Base-by-base conservation (phyloP, 129 eudicot genomes). In the Calendula officinalis region DNA sequence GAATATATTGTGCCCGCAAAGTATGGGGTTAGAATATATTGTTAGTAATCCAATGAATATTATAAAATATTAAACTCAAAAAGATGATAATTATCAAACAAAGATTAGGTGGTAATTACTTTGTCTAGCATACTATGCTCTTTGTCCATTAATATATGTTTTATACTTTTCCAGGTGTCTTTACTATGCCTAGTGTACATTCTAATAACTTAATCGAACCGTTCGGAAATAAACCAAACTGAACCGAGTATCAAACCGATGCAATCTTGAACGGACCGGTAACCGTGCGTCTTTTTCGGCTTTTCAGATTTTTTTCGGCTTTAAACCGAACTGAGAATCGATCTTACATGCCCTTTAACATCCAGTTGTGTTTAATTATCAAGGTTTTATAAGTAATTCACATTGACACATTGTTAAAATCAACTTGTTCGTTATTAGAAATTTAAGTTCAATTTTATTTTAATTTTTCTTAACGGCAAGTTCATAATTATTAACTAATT, bases 21-120 rank as follows among this genome's bases (percentile, higher is more conserved):
- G 67, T 22, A 61, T 61, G 41, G 53, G 43, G 15, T 61, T 4
- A 17, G 16, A 17, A 22, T 41, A 40, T 39, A 9, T 39, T 0
- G 4, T 60, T 60, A 14, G 8, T 14, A 60, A 15, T 60, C 10
- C 4, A 8, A 37, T 6, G 9, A 6, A 8, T 34, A 45, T 3
- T 3, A 32, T 5, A 62, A 4, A 4, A 37, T 16, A 7, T 4
- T 38, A 12, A 13, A 17, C 30, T 22, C 30, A 22, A n/a, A 66
- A 9, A 64, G 15, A 53, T 0, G 32, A 30, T 14, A 39, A 38
- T 15, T 39, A 53, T 53, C 62, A 32, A 12, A 53, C 72, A 40
- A 67, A 53, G 14, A 39, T 67, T 53, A 53, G 72, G 72, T 67
- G 62, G 27, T 67, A 40, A 22, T 41, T 7, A 7, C 62, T 67